Base-by-base conservation (phyloP, 1,284 basidiomycete species). In the Flammula alnicola region DNA sequence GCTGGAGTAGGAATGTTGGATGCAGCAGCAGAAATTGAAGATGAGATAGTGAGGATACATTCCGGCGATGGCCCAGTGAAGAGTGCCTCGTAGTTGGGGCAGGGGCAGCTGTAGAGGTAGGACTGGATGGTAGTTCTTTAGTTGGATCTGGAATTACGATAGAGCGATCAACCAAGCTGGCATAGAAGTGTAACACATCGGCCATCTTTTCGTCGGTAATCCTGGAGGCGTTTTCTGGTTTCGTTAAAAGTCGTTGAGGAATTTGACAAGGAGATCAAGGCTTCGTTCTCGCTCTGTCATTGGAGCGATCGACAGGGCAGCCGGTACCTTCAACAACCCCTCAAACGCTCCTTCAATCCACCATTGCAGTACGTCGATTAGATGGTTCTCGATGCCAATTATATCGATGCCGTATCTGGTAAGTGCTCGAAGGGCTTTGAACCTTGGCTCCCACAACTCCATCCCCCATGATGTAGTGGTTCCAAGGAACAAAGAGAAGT, bases 301-400 rank as follows among this genome's bases (percentile, higher is more conserved):
- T 40, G 17, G 69, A 55, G 12, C 67, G 68, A 26, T 75, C 72
- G 9, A 70, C 53, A 3, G 66, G 43, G 14, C 63, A 57, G 35
- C n/a, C n/a, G 78, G 69, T 3, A 60, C 61, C 5, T 63, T 61
- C 36, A 80, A 58, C 25, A 84, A 69, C 0, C 77, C 79, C 11
- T 80, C 76, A 49, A 86, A 87, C 3, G 81, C 83, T 20, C 75
- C 76, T 36, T 77, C 70, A 30, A 87, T 81, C 86, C 88, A 91
- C 5, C 70, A 62, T 55, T 78, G 76, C 39, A 90, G 67, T 35
- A 85, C 63, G 29, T 71, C 67, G 12, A 89, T 66, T 22, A 88
- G 62, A 17, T 70, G 65, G 6, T 72, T 64, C 63, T 90, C 88
- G 54, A 88, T 77, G 4, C 87, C 88, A 14, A 80, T 65, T n/a